phyloP scores from a whole-genome alignment of 768 basidiomycete genomes.

The Dentipellis sp. region DNA sequence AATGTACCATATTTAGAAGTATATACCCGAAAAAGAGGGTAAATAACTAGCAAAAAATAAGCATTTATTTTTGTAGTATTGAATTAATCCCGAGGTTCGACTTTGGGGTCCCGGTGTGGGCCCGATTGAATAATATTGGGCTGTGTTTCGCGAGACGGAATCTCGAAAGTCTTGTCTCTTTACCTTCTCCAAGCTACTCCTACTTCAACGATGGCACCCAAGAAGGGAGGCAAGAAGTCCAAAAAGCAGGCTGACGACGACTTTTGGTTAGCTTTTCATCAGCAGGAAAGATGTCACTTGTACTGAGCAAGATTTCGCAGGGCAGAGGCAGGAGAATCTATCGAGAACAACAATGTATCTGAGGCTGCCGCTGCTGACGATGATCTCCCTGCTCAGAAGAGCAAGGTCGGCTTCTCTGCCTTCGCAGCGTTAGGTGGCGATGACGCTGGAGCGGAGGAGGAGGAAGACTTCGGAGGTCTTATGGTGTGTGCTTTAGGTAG shows the following conservation, averaged over 20 bases:
- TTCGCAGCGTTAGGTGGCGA: conserved; percentile 39
- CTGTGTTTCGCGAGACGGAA: no score
- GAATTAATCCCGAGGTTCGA: no score
- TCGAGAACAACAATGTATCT: conserved; percentile 30
- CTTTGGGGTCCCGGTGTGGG: no score
- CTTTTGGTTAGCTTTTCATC: conserved; percentile 49
- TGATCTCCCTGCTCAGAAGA: conserved; percentile 34
- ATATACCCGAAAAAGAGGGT: no score
- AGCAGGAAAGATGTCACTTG: not conserved
- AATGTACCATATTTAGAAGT: no score
- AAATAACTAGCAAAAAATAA: no score
- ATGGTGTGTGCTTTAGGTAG: conserved; percentile 43
- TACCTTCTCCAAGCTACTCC: not conserved
- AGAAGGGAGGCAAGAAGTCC: conserved; percentile 80
- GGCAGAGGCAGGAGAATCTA: conserved; percentile 56
- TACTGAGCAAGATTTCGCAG: conserved; percentile 24
- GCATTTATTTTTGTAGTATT: no score
- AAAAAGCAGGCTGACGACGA: conserved; percentile 78
- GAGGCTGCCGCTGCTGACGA: conserved; percentile 22
- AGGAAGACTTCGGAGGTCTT: conserved; percentile 64
- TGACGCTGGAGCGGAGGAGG: conserved; percentile 32
- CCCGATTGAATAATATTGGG: no score
- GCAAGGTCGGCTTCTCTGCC: conserved; percentile 34
- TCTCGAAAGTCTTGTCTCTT: not conserved
- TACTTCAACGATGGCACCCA: conserved; percentile 44